Percentiles rank a stretch among this genome's conserved stretches.
Conservation (phyloP, 225 moss, liverwort and hornwort genomes). For the Pseudoscleropodium purum region DNA sequence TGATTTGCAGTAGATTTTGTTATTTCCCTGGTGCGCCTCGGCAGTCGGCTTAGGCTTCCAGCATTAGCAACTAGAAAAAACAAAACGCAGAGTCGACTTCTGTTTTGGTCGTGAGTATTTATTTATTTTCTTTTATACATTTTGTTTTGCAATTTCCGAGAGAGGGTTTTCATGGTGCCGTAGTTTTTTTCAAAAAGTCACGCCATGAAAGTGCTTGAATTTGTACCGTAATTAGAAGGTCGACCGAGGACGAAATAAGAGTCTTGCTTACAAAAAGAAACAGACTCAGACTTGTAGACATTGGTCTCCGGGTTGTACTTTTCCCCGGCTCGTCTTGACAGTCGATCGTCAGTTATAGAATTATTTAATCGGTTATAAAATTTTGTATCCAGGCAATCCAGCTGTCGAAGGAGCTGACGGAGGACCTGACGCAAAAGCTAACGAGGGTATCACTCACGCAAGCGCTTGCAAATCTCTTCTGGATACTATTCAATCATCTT, state of each 20-base stretch:
- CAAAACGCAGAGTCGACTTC: neutral
- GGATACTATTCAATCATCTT: neutral
- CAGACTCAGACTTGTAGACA: neutral
- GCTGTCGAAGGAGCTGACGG: neutral
- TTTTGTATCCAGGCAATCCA: neutral
- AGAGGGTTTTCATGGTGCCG: neutral
- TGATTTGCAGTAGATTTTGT: neutral
- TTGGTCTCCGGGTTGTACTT: neutral
- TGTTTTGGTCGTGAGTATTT: neutral
- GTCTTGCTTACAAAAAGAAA: neutral
- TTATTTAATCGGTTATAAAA: neutral
- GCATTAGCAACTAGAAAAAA: neutral
- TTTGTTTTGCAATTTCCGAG: neutral
- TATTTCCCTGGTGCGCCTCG: neutral
- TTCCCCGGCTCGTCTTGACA: neutral
- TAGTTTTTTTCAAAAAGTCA: neutral
- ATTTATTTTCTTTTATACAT: neutral
- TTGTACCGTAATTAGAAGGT: neutral
- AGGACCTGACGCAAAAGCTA: neutral
- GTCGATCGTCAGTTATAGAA: too few relatives aligned
- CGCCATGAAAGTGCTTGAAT: neutral
- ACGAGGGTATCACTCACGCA: neutral
- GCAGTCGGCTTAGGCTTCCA: neutral
- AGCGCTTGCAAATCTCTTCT: neutral
- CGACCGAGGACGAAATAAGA: neutral